Evolutionary conservation across 1,284 basidiomycete species (phyloP), one percentile per base, ranked within the genome.

Genomic region (Pulchroboletus neoregius): DNA sequence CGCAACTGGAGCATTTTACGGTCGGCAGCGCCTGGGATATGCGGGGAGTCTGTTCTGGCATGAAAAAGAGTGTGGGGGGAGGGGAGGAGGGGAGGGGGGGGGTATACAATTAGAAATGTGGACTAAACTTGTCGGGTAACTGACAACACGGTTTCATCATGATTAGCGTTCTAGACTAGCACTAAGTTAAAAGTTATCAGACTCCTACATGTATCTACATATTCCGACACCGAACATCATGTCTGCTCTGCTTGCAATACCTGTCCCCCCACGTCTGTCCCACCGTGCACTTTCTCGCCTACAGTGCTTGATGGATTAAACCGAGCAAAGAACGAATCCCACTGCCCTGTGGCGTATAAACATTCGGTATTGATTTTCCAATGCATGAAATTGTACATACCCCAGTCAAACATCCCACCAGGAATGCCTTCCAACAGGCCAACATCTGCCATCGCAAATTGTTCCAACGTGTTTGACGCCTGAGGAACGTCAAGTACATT

Each of bases 361-460:
- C 36, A 15, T 35, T 47, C 31, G 34, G 32, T 26, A 10, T 38
- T 18, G 15, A 20, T 39, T 12, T 45, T 23, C 13, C 26, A 12
- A 52, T 43, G 48, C 40, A 38, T 39, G 7, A 46, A 44, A 48
- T 26, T 5, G 34, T 16, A 75, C 82, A 61, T 55, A 87, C 86
- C 78, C 87, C 87, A 94, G 66, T 93, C 87, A 68, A 91, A 91
- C 78, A 90, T 90, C 20, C 79, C 78, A n/a, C 81, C 82, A 12
- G 91, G 91, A 39, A 93, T 78, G 1, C 85, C 84, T 56, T 91
- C 87, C 60, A 94, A 69, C 51, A 90, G 78, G 23, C 76, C 80
- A 45, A 71, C 77, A 64, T 92, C 87, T n/a, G 80, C 76, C 65
- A 80, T 71, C 24, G 80, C 76, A 57, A 78, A 75, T 46, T 84